Base-by-base conservation (phyloP, 2,329 filamentous ascomycete species). In the Lachnellula cervina region DNA sequence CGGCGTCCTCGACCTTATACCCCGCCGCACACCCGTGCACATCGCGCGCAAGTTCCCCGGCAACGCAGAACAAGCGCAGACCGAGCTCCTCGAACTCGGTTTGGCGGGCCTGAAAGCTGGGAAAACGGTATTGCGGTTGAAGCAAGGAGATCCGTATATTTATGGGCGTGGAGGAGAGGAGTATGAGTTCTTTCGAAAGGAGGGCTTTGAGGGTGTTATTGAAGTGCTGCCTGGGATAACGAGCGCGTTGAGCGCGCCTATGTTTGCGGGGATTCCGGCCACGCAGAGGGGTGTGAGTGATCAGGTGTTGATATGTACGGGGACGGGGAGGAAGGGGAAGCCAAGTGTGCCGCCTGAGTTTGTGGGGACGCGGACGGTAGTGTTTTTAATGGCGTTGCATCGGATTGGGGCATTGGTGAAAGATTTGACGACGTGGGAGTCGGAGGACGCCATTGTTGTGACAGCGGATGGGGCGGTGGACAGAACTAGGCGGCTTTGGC, bases 41-140 rank as follows among this genome's bases (percentile, higher is more conserved):
- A 99, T 99, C 65, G 93, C 94, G 4, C 88, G 92, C 67, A 99
- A 99, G 71, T 99, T 99, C 73, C 94, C 94, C 0, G 94, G 94
- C 21, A 97, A 99, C 72, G 94, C 94, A 42, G 94, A 99, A 65
- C 84, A 84, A 45, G 94, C 94, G 0, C 94, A 99, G 70, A 85
- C 92, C 67, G 94, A 99, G 72, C 83, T 99, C 4, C 81, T 96
- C 2, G 80, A 85, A 52, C 80, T 90, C 64, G 94, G 90, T 0
- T 77, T 96, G 2, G 81, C 82, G 2, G 90, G 84, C 7, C 65
- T 88, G 19, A 74, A 78, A 48, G 75, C 78, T 19, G 94, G 94
- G 13, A 84, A 89, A 69, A 88, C 83, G 1, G 94, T 99, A 0
- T 78, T 99, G 35, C 82, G 94, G 3, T 78, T 99, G 45, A 99